phyloP scores from a whole-genome alignment of 148 eudicot genomes.

The Persicaria maculosa region DNA sequence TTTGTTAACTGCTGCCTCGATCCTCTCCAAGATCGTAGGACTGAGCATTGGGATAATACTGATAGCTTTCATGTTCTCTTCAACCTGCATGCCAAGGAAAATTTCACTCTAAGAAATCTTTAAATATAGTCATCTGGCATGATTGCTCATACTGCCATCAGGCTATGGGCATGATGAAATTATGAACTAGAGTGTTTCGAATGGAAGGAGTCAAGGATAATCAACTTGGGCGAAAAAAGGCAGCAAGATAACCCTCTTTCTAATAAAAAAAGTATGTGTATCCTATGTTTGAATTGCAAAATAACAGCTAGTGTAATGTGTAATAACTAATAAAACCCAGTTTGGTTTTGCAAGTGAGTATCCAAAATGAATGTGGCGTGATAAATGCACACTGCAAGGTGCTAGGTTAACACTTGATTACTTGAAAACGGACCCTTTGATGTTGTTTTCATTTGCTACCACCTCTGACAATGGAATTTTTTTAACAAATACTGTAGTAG shows the following conservation, averaged over 20 bases:
- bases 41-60: constrained; percentile 71
- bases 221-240: neutral
- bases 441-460: too few relatives aligned
- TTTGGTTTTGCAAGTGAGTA: neutral
- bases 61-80: constrained; percentile 87
- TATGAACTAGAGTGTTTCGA: neutral
- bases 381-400: neutral
- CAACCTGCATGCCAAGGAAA: constrained; percentile 39
- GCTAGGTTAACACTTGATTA: neutral
- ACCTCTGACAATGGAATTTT: too few relatives aligned
- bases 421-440: neutral
- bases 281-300: neutral
- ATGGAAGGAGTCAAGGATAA: neutral
- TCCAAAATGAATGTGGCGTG: neutral
- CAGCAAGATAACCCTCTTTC: neutral
- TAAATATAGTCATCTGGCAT: neutral
- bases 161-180: neutral
- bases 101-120: neutral
- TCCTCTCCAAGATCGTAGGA: constrained; percentile 64
- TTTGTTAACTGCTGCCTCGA: constrained; percentile 78
- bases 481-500: too few relatives aligned
- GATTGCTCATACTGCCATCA: neutral
- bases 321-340: neutral
- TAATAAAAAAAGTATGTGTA: neutral
- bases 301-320: neutral